Evolutionary conservation across 108 stramenopile species (phyloP), one percentile per base, ranked within the genome.

Genomic region (Skeletonema costatum): DNA sequence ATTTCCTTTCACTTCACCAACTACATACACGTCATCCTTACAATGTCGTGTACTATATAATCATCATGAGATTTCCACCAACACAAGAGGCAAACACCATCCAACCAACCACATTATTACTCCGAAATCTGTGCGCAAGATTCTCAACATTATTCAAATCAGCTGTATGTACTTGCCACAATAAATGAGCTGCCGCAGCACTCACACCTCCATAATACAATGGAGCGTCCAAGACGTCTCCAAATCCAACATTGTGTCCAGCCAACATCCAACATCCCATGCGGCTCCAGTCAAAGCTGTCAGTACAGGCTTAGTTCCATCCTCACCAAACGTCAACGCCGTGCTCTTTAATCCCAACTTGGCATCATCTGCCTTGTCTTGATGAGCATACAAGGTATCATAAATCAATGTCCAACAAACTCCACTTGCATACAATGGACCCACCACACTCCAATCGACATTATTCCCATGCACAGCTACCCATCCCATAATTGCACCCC

Each of bases 381-480:
- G 99, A 83, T 99, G 95, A 11, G 97, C 99, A 86, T 99, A 99
- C 36, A 99, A 71, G 9, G 98, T 99, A 86, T 99, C 99, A 76
- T 99, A 99, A 11, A 99, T 89, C 63, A 99, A 30, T 4, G 99
- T 99, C 98, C 98, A 99, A n/a, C 87, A 75, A 0, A 98, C 87
- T 6, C 97, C 95, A 36, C 88, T 87, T 2, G 75, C 62, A 80
- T 99, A 99, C 63, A 98, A 72, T 7, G 98, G 98, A 17, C 78
- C 76, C 19, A 95, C 82, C 61, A 96, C 77, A 31, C 63, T 60
- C 68, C 86, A 87, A 75, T 93, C 87, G 59, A 97, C 81, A 19
- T 42, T 60, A 2, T 51, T n/a, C 3, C 95, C 96, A 64, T 86
- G 76, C 8, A 85, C 90, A 3, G 94, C 92, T 5, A 91, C 93